Evolutionary conservation across 2,329 filamentous ascomycete genomes (phyloP).

Genomic region (Fusarium nygamai): DNA sequence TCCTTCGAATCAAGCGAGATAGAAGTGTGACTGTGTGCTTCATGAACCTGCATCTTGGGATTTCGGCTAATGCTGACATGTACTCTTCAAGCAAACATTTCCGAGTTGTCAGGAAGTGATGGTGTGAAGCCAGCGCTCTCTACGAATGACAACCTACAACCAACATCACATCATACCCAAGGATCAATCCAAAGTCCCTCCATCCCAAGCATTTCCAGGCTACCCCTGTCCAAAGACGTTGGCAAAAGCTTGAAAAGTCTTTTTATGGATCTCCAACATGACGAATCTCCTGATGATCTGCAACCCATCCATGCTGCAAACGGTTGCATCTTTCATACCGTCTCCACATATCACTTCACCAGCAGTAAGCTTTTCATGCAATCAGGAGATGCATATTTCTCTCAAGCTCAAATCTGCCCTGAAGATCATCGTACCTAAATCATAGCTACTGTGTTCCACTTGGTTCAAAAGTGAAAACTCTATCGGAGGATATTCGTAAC

Average conservation of each 20-base stretch:
- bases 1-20: background rate
- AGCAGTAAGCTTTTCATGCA: background rate
- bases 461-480: background rate
- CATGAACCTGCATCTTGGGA: background rate
- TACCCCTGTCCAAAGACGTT: background rate
- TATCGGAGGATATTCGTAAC: background rate
- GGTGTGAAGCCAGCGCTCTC: background rate
- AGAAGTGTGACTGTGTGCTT: background rate
- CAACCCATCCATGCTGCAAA: background rate
- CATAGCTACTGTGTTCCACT: background rate
- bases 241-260: background rate
- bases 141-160: background rate
- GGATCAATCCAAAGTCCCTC: background rate
- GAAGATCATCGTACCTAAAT: background rate
- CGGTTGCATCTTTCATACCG: background rate
- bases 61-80: background rate
- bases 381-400: background rate
- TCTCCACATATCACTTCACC: background rate
- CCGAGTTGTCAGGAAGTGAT: background rate
- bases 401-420: background rate
- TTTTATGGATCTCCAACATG: background rate
- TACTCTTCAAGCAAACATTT: background rate
- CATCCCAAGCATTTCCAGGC: background rate
- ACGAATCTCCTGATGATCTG: background rate
- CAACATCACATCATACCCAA: background rate